Percentiles rank a stretch among this genome's conserved stretches.
These are phyloP conservation scores for Phanerodontia chrysosporium DNA, from an alignment of 768 basidiomycete species.

Conservation along the genomic window DNA sequence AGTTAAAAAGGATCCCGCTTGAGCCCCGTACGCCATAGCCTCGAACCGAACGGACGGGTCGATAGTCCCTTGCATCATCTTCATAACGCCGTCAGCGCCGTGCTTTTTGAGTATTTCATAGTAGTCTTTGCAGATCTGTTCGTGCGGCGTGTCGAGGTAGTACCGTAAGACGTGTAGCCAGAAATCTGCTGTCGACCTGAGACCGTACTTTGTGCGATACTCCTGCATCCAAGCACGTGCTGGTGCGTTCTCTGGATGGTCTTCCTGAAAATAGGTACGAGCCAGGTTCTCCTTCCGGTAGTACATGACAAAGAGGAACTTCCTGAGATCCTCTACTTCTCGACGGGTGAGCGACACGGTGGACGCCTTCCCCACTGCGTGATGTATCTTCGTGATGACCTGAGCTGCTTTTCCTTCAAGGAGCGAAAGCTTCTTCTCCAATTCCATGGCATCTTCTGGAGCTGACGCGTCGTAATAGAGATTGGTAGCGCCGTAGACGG, in stretches of 20 bases:
- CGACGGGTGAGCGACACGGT: neutral
- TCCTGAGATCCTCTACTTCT: neutral
- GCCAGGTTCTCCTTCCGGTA: neutral
- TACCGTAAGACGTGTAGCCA: slow-evolving; percentile 2
- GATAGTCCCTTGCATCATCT: neutral
- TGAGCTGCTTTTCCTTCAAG: neutral
- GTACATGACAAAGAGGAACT: neutral
- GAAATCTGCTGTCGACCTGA: neutral
- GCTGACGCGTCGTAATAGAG: neutral
- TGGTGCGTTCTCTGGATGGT: neutral
- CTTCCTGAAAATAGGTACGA: neutral
- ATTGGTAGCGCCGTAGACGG: neutral
- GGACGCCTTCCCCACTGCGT: neutral
- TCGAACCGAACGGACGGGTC: neutral
- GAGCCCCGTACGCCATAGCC: neutral
- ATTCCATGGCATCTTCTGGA: neutral
- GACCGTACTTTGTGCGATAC: neutral
- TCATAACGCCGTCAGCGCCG: too few species aligned
- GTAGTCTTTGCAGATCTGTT: neutral
- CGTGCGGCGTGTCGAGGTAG: neutral
- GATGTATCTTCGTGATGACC: neutral
- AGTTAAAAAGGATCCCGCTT: neutral
- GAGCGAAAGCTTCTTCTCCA: neutral
- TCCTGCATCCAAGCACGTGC: neutral
- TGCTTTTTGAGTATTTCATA: neutral